phyloP scores from a whole-genome alignment of 2,329 filamentous ascomycete genomes.

The Cladosporium sp. region DNA sequence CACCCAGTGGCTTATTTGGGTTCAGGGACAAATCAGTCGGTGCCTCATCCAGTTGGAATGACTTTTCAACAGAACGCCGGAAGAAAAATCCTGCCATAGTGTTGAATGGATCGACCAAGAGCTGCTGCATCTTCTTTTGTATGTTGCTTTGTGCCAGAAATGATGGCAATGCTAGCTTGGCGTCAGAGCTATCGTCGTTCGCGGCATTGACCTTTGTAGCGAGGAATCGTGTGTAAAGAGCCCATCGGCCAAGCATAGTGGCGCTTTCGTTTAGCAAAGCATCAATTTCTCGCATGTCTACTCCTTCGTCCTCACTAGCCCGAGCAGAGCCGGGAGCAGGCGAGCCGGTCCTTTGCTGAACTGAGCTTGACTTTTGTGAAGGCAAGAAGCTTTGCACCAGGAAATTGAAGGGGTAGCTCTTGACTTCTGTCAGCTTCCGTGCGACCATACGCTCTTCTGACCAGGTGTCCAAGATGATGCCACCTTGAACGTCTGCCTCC shows the following conservation, averaged over 20 bases:
- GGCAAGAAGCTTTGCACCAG: conserved; percentile 90
- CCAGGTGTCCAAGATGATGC: conserved; percentile 94
- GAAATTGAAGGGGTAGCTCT: conserved; percentile 96
- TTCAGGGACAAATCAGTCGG: conserved; percentile 76
- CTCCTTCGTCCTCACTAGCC: conserved; percentile 78
- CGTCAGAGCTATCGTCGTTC: conserved; percentile 18
- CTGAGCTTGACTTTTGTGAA: conserved; percentile 60
- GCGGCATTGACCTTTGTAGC: conserved; percentile 66
- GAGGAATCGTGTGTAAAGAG: conserved; percentile 84
- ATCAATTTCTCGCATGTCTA: conserved; percentile 96
- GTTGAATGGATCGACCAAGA: conserved; percentile 78
- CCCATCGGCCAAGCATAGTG: conserved; percentile 90
- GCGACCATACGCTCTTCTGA: conserved; percentile 81
- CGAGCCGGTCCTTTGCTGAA: conserved; percentile 59
- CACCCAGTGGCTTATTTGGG: conserved; percentile 64
- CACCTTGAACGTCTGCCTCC: conserved; percentile 93
- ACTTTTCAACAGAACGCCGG: conserved; percentile 91
- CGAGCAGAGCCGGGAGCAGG: conserved; percentile 61
- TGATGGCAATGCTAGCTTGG: conserved; percentile 60
- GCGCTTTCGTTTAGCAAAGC: conserved; percentile 80
- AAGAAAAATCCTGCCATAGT: conserved; percentile 95
- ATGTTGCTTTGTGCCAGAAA: conserved; percentile 77
- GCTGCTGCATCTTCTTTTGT: conserved; percentile 69
- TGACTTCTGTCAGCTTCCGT: conserved; percentile 86
- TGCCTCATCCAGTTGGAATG: conserved; percentile 91